These are phyloP conservation scores for Russula brevipes DNA, from an alignment of 768 basidiomycete genomes.

Conservation along the genomic window DNA sequence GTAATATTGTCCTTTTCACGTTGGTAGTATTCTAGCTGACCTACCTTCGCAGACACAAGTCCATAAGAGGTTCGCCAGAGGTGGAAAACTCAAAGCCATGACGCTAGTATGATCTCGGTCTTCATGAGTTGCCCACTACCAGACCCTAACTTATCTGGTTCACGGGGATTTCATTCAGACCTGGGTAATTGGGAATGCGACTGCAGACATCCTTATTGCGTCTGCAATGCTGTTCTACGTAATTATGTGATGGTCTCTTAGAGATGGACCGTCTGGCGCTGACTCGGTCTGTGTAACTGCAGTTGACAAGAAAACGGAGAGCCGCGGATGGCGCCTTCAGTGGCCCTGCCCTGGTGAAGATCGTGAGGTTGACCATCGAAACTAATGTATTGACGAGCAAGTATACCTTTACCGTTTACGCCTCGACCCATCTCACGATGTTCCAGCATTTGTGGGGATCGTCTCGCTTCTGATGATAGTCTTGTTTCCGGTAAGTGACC, in stretches of 20 bases:
- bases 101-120: not conserved
- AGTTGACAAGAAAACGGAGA: not conserved
- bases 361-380: constrained; percentile 28
- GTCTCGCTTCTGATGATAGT: not conserved
- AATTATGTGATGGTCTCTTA: not conserved
- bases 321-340: not conserved
- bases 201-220: constrained; percentile 1
- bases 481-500: constrained; percentile 2
- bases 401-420: not conserved
- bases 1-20: not conserved
- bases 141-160: not conserved
- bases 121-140: not conserved
- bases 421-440: not conserved
- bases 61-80: not conserved
- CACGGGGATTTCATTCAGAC: not conserved
- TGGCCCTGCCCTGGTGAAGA: constrained; percentile 10
- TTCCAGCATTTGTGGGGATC: constrained; percentile 2
- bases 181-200: constrained; percentile 4
- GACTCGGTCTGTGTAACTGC: not conserved
- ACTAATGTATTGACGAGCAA: constrained; percentile 25
- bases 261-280: not conserved
- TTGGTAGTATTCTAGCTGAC: not conserved
- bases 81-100: not conserved
- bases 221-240: constrained; percentile 7
- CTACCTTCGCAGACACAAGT: not conserved